These are phyloP conservation scores for Schizosaccharomyces osmophilus DNA, from an alignment of 805 yeast species.

Conservation along the genomic window DNA sequence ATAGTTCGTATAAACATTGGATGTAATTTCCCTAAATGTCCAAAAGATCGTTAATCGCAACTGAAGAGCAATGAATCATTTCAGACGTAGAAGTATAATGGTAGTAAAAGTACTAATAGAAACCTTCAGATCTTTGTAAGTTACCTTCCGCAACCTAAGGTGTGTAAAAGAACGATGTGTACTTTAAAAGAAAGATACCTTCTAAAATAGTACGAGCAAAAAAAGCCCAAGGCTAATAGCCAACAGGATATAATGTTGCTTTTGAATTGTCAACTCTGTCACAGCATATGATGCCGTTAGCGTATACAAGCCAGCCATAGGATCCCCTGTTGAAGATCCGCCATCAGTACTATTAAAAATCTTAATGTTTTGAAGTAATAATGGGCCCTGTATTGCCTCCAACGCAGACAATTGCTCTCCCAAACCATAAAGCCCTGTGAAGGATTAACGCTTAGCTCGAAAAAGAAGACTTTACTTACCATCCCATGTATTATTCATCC, in stretches of 20 bases:
- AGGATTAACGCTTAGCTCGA: too few species aligned
- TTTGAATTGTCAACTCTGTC: not conserved
- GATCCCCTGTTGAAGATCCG: not conserved
- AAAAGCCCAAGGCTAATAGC: too few species aligned
- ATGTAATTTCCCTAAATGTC: too few species aligned
- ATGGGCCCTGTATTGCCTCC: constrained; percentile 25
- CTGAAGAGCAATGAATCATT: too few species aligned
- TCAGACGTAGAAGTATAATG: too few species aligned
- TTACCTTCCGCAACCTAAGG: not conserved
- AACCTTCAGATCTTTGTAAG: constrained; percentile 9
- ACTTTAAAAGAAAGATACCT: not conserved
- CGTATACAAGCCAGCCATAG: not conserved
- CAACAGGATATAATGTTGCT: not conserved
- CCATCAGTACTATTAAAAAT: not conserved
- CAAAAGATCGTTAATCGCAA: too few species aligned
- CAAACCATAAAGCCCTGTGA: constrained; percentile 34
- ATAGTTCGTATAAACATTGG: too few species aligned
- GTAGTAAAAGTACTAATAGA: too few species aligned
- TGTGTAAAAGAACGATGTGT: not conserved
- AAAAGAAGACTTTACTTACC: not conserved
- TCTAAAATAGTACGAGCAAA: too few species aligned
- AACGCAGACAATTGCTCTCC: constrained; percentile 82
- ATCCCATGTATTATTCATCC: constrained; percentile 20
- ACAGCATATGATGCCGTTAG: not conserved
- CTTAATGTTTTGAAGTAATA: not conserved